phyloP scores from a whole-genome alignment of 345 rosid species.

The Eucalyptus sp. region DNA sequence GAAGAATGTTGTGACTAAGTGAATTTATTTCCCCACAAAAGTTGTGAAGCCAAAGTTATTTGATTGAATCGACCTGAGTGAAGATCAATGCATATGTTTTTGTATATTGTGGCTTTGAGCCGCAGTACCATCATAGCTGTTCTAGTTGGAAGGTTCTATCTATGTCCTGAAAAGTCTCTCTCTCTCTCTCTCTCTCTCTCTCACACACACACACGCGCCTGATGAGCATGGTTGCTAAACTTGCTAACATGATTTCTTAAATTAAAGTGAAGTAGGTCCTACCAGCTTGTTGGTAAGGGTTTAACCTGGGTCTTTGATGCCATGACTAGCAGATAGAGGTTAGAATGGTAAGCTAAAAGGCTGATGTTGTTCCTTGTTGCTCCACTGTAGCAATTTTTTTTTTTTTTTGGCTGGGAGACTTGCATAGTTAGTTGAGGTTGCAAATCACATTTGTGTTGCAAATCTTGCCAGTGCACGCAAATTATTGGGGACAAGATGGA shows the following conservation, averaged over 20 bases:
- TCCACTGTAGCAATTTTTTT: not conserved
- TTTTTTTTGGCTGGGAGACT: not conserved
- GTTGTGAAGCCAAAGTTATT: not conserved
- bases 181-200: not conserved
- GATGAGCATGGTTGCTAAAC: not conserved
- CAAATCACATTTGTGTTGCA: not conserved
- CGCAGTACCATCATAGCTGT: not conserved
- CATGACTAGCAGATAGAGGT: not conserved
- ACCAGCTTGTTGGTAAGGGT: not conserved
- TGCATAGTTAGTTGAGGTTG: not conserved
- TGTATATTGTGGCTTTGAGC: not conserved
- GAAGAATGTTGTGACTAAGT: not conserved
- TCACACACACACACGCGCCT: accelerated
- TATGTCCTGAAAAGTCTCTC: not conserved
- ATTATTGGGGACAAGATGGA: not conserved
- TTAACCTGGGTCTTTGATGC: not conserved
- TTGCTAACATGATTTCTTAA: not conserved
- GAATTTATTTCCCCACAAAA: not conserved
- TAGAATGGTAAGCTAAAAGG: not conserved
- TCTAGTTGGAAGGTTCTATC: not conserved
- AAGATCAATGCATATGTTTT: not conserved
- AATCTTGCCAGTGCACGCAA: not conserved
- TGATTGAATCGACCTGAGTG: not conserved
- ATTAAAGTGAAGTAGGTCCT: not conserved
- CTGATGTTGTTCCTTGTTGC: not conserved